Evolutionary conservation across 345 rosid genomes (phyloP), one percentile per base, ranked within the genome.

Genomic region (Laguncularia racemosa): DNA sequence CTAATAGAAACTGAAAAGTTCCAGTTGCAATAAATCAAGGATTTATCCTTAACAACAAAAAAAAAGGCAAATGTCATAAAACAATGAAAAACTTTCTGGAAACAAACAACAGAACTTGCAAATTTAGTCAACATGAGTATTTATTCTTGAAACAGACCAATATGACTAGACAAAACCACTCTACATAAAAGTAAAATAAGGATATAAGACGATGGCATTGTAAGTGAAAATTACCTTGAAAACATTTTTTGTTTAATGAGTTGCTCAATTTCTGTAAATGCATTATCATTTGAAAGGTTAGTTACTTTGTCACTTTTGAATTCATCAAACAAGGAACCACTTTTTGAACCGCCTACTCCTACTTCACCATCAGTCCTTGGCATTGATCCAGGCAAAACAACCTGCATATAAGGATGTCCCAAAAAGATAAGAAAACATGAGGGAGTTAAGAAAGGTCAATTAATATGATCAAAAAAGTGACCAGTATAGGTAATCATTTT

Each of bases 181-280:
- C 14, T 46, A 58, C 14, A 33, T 26, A 16, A 20, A n/a, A 44
- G 14, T 46, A 21, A 2, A 28, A 18, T 58, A 6, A 33, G 11
- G 50, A 12, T 47, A 14, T 47, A 47, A 2, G 18, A 47, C 8
- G 18, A 57, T 20, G 13, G 18, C 14, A 46, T 2, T 19, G 7
- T 44, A 49, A 64, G 21, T 53, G 54, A 13, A 48, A 38, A 54
- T 59, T 75, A 85, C 96, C 78, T 78, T 46, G 97, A 85, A 70
- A 82, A 78, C 16, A 56, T 69, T 72, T 75, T 80, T 26, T 80
- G 82, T 67, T 70, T 75, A 67, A 91, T 55, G 62, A 88, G 73
- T 74, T 70, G 84, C 76, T 85, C 96, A 67, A 91, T 84, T 66
- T 83, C 89, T 62, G 81, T 73, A 67, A 88, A 55, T 46, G 62